A percentile compares a stretch with the other conserved stretches of the same genome.
Conservation (phyloP, 2,329 filamentous ascomycete genomes). For the Sporothrix luriei region DNA sequence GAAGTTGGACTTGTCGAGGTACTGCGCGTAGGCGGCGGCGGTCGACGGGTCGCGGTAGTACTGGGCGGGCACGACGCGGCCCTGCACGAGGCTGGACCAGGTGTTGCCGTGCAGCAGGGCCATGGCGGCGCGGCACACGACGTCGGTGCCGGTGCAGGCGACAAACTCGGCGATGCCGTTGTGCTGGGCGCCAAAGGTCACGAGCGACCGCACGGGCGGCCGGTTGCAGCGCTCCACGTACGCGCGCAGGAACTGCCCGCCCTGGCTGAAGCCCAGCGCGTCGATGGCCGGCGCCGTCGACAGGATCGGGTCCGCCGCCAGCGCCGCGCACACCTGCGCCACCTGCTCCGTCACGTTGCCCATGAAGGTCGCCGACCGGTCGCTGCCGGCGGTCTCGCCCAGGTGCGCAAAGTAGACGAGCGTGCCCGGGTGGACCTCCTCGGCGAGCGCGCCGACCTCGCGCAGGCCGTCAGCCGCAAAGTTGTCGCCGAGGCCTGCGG, state of each 20-base stretch:
- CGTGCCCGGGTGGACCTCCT: slow-evolving; percentile 76
- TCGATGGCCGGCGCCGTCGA: slow-evolving; percentile 82
- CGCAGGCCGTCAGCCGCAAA: slow-evolving; percentile 76
- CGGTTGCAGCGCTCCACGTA: slow-evolving; percentile 85
- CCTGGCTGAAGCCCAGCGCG: slow-evolving; percentile 92
- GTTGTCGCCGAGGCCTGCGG: slow-evolving; percentile 64
- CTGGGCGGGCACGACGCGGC: slow-evolving; percentile 83
- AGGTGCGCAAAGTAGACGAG: slow-evolving; percentile 79
- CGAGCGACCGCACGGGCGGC: slow-evolving; percentile 72
- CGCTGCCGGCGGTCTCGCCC: slow-evolving; percentile 63
- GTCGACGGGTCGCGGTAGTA: slow-evolving; percentile 75
- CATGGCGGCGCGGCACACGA: slow-evolving; percentile 79
- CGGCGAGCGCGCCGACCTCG: slow-evolving; percentile 69
- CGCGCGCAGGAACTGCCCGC: slow-evolving; percentile 90
- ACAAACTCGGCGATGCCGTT: slow-evolving; percentile 88
- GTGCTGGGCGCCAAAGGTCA: slow-evolving; percentile 90
- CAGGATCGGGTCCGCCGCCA: slow-evolving; percentile 75
- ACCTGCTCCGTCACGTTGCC: slow-evolving; percentile 86
- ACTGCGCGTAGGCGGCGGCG: slow-evolving; percentile 69
- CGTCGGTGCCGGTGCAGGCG: slow-evolving; percentile 70
- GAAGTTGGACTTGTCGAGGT: slow-evolving; percentile 81
- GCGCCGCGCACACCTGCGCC: slow-evolving; percentile 72
- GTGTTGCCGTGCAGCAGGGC: slow-evolving; percentile 76
- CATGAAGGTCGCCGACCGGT: slow-evolving; percentile 84
- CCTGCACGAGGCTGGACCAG: slow-evolving; percentile 78